Evolutionary conservation across 1,139 yeast species (phyloP), one percentile per base, ranked within the genome.

Genomic region (Magnusiomyces magnusii): DNA sequence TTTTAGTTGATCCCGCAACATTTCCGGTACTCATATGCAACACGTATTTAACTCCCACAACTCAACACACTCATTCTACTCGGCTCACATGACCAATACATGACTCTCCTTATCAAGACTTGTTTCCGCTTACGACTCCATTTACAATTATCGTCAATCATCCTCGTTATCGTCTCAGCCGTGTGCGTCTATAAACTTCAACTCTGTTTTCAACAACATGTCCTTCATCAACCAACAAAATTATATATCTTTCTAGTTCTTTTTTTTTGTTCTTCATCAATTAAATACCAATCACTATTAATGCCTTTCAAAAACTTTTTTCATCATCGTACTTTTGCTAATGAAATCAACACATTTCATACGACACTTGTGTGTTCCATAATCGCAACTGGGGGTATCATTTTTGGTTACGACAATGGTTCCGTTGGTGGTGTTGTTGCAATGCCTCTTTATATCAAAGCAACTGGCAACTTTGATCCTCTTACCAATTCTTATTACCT

Each of bases 331-430:
- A 31, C 36, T 7, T 31, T 31, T 13, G n/a, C n/a, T n/a, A n/a
- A 31, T 7, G 36, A 31, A 31, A 31, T 31, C 13, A 13, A 7
- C 36, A 31, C 44, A 9, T 39, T n/a, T n/a, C 44, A 17, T n/a
- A 39, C 44, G 5, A 17, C 17, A 3, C 17, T 39, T 9, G 19
- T 39, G 19, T 39, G 54, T 15, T 19, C 55, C n/a, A 27, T 57
- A 53, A 79, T 79, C 50, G 78, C 81, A 19, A 75, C 80, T 63
- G 85, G 84, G 68, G 85, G 85, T 71, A 69, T 81, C 59, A 73
- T 81, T 58, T 81, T 71, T 66, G 85, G 85, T 63, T 82, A 80
- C 69, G 85, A 82, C 67, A 80, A 84, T 3, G 85, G 84, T 67
- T 79, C 82, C 60, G 80, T 81, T 63, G 75, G 80, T 34, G 85